Percentiles rank a stretch among this genome's conserved stretches.
These are phyloP conservation scores for Fulvia fulva DNA, from an alignment of 2,329 filamentous ascomycete species.

Conservation along the genomic window DNA sequence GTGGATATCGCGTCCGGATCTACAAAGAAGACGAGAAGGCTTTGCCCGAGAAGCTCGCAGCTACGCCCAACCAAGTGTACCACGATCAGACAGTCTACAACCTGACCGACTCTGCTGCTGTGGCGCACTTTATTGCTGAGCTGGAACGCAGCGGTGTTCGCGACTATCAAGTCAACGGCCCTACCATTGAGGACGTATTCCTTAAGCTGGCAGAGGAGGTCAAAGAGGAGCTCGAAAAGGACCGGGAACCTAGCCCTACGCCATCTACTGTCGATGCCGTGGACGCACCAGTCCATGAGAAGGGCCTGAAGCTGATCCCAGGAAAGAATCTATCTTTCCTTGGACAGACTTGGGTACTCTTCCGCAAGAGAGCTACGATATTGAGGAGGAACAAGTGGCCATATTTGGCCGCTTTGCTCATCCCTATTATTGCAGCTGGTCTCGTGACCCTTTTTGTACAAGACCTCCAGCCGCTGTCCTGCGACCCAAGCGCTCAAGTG, in stretches of 20 bases:
- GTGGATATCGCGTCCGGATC: constrained; percentile 78
- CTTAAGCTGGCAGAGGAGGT: constrained; percentile 80
- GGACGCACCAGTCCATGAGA: constrained; percentile 19
- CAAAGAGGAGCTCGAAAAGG: constrained; percentile 47
- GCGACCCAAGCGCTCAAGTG: constrained; percentile 38
- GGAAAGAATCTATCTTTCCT: constrained; percentile 66
- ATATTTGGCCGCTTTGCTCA: constrained; percentile 67
- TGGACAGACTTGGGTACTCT: constrained; percentile 68
- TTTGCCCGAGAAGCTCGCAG: constrained; percentile 25
- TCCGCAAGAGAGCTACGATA: constrained; percentile 72
- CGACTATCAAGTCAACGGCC: constrained; percentile 82
- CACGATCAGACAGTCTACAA: constrained; percentile 72
- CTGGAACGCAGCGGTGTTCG: constrained; percentile 64
- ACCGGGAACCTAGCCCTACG: constrained; percentile 17
- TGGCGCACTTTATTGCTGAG: constrained; percentile 65
- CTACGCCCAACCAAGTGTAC: constrained; percentile 43
- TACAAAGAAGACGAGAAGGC: constrained; percentile 49
- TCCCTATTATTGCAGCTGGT: constrained; percentile 76
- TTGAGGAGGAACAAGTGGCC: constrained; percentile 74
- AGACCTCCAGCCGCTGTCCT: constrained; percentile 49
- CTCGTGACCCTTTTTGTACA: constrained; percentile 73
- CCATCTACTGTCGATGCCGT: constrained; percentile 20
- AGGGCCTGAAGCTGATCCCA: constrained; percentile 52
- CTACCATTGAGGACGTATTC: constrained; percentile 91
- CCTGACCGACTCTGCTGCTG: constrained; percentile 64